Percentiles rank a stretch among this genome's conserved stretches.
Conservation (phyloP, 2,329 filamentous ascomycete species). For the Ramichloridium luteum region DNA sequence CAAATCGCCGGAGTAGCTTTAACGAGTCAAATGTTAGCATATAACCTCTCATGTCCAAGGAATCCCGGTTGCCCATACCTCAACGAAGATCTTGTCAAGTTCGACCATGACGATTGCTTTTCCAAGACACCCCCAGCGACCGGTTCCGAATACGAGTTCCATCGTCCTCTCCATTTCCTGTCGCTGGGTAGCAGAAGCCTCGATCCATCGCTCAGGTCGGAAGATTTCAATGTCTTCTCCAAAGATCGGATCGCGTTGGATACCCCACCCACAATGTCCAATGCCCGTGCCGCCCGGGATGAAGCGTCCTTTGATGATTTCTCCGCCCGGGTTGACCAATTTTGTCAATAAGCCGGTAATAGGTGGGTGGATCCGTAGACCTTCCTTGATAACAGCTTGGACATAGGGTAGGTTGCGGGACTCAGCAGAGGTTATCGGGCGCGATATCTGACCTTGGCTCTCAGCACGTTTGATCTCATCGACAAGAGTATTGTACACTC, state of each 20-base stretch:
- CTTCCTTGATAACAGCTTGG: conserved; percentile 1
- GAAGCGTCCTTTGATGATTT: conserved; percentile 24
- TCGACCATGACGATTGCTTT: too few relatives aligned
- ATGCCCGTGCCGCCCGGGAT: conserved; percentile 27
- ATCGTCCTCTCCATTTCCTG: too few relatives aligned
- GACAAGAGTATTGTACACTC: conserved; percentile 34
- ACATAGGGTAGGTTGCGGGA: background rate
- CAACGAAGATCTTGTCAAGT: too few relatives aligned
- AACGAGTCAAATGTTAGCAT: too few relatives aligned
- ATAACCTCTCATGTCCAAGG: too few relatives aligned
- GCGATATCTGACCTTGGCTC: too few relatives aligned
- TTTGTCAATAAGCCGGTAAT: conserved; percentile 25
- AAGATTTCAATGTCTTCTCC: conserved; percentile 27
- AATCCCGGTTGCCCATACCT: too few relatives aligned
- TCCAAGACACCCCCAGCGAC: too few relatives aligned
- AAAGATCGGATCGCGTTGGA: conserved; percentile 26
- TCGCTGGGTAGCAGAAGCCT: too few relatives aligned
- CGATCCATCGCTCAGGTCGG: conserved; percentile 29
- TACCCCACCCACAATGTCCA: conserved; percentile 27
- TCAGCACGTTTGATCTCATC: conserved; percentile 38
- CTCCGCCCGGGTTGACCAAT: conserved; percentile 23
- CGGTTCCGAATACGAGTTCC: too few relatives aligned
- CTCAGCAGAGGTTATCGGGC: too few relatives aligned
- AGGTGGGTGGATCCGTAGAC: background rate
- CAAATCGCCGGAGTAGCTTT: too few relatives aligned